Conservation (phyloP, 441 rosid species). For the Codiaeum variegatum region DNA sequence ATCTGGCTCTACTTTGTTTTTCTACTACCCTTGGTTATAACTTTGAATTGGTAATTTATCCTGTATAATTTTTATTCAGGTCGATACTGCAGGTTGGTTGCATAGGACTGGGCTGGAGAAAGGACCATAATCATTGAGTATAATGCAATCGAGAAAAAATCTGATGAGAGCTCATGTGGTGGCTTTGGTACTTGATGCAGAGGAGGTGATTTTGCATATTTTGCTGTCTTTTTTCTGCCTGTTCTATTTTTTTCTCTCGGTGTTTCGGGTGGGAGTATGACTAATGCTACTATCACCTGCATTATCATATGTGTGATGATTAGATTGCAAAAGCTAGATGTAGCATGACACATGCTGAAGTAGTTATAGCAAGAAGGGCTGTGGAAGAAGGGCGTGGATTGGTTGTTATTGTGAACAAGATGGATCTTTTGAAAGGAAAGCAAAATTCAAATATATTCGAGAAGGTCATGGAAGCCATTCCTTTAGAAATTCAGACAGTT, state of each 20-base stretch:
- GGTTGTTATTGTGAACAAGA: slow-evolving; percentile 83
- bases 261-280: neutral
- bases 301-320: slow-evolving; percentile 12
- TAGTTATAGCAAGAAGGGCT: slow-evolving; percentile 81
- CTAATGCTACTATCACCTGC: slow-evolving; percentile 15
- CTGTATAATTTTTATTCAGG: slow-evolving; percentile 35
- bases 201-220: slow-evolving; percentile 52
- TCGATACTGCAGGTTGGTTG: slow-evolving; percentile 98
- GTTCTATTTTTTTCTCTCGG: neutral
- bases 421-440: slow-evolving; percentile 79
- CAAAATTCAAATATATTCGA: slow-evolving; percentile 42
- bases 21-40: neutral
- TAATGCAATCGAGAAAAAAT: slow-evolving; percentile 90
- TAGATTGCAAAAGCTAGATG: slow-evolving; percentile 69
- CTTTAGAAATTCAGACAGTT: slow-evolving; percentile 81
- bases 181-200: slow-evolving; percentile 90
- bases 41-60: neutral
- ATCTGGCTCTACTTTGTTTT: neutral
- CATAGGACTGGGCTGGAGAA: slow-evolving; percentile 77
- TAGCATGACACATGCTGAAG: slow-evolving; percentile 93
- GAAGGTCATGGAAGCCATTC: slow-evolving; percentile 85
- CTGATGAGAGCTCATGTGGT: slow-evolving; percentile 91
- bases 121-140: slow-evolving; percentile 86
- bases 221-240: slow-evolving; percentile 1
- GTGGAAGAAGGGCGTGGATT: slow-evolving; percentile 97